Percentiles rank a stretch among this genome's conserved stretches.
Evolutionary conservation across 805 yeast genomes (phyloP).

Genomic region (Komagataella pseudopastoris): DNA sequence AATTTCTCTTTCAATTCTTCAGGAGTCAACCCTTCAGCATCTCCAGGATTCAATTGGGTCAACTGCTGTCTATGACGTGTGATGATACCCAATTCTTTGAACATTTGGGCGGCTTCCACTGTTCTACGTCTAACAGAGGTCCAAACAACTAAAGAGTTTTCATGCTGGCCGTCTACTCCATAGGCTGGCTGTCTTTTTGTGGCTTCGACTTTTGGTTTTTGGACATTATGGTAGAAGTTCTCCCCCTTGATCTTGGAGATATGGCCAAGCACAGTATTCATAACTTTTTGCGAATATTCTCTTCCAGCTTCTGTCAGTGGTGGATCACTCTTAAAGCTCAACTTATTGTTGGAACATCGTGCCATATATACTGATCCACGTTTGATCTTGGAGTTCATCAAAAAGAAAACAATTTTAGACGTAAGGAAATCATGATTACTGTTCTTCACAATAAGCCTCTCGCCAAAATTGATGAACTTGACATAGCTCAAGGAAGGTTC

Average conservation of each 20-base stretch:
- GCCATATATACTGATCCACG: constrained; percentile 90
- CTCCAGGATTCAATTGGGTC: constrained; percentile 84
- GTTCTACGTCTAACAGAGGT: constrained; percentile 86
- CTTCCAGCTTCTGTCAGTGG: constrained; percentile 66
- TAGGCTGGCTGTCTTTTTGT: constrained; percentile 21
- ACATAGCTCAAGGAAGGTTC: constrained; percentile 53
- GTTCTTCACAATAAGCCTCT: constrained; percentile 63
- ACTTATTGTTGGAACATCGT: constrained; percentile 49
- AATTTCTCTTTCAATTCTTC: constrained; percentile 44
- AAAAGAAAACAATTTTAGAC: constrained; percentile 80
- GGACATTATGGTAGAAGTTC: constrained; percentile 12
- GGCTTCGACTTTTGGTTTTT: background rate
- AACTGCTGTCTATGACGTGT: constrained; percentile 71
- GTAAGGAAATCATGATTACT: constrained; percentile 80
- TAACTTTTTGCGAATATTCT: constrained; percentile 50
- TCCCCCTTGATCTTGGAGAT: constrained; percentile 17
- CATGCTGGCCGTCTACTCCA: constrained; percentile 41
- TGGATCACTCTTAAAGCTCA: constrained; percentile 64
- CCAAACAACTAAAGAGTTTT: constrained; percentile 75
- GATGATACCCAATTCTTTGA: constrained; percentile 46
- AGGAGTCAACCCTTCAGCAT: constrained; percentile 54
- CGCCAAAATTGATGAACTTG: constrained; percentile 85
- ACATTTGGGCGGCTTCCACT: constrained; percentile 60
- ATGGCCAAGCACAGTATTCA: constrained; percentile 35
- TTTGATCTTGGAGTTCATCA: constrained; percentile 83